Evolutionary conservation across 495 filamentous ascomycete genomes (phyloP), one percentile per base, ranked within the genome.

Genomic region (Amphirosellinia nigrospora): DNA sequence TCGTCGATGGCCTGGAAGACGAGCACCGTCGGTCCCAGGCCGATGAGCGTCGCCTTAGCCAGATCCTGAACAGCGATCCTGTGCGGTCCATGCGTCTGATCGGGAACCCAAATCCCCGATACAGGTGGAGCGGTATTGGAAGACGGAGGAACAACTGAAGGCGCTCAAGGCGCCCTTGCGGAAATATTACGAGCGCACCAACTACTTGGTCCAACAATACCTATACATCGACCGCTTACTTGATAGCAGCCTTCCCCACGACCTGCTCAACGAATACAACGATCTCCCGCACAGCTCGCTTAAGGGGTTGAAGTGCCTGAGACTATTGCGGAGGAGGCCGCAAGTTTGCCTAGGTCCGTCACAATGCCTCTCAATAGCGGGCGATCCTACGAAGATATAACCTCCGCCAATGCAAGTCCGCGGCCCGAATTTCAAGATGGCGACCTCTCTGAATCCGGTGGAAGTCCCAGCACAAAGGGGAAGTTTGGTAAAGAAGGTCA

Each of bases 201-300:
- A 98, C 77, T 86, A 85, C 64, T 80, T 98, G 11, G 88, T 98
- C 61, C 91, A 93, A 67, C 92, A 93, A 72, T 98, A 97, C 77
- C 85, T 93, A 58, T 97, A 95, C 74, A 96, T 97, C 71, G 94
- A 98, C 79, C 87, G 91, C n/a, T 81, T 98, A 23, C 86, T 98
- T 41, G 94, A 96, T 79, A 96, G 93, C 15, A 94, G 93, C 8
- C 82, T 97, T 7, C 93, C 94, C 0, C 93, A 94, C 70, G 88
- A 92, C 74, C 82, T 98, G 19, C 88, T 98, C 61, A 92, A 96
- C 73, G 94, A 97, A 73, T 98, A 98, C 79, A 87, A 87, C 64
- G 75, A 88, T 55, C 80, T 87, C 68, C 74, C 81, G 34, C 70
- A 76, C 32, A 77, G 74, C 9, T 83, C 78, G 21, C 80, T 76